Evolutionary conservation across 352 stramenopile species (phyloP), one percentile per base, ranked within the genome.

Genomic region (Globisporangium takayamanum): DNA sequence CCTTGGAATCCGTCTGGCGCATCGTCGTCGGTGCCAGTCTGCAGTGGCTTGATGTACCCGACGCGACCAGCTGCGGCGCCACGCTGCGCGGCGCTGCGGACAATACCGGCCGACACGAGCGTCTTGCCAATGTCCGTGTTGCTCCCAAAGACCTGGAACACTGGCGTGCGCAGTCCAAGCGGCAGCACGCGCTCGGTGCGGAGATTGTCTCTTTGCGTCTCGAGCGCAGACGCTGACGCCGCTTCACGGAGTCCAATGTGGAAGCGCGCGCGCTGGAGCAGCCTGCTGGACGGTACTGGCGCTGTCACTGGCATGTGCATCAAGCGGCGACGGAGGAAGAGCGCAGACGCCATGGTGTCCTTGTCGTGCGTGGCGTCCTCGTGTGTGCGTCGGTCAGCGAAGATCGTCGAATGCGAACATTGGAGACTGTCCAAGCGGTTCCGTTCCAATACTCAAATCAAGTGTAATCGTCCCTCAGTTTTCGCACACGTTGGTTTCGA

Each of bases 41-140:
- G 96, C 52, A 99, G 73, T 11, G 96, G 96, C 74, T 99, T 99
- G 66, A 98, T 96, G 78, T 99, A 99, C 50, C 63, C 72, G 6
- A 92, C 78, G 5, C 66, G 56, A 14, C 53, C 49, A 15, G 28
- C 11, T 0, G 54, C 67, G 14, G 33, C 33, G 33, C 33, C 33
- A 12, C 47, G 39, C 28, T 63, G 66, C 22, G 84, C 64, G 16
- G 80, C 86, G 25, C 87, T 84, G 53, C 85, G 78, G 50, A 96
- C 87, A 47, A 99, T 92, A 30, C 93, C 95, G 0, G 90, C 81
- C n/a, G 92, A 96, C 16, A 99, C 71, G 33, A 99, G 81, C 1
- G 95, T 98, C 78, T 99, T 99, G 61, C 96, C 96, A 26, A 99
- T 94, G 74, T 98, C 96, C 47, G 96, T 99, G 69, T 99, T 99